phyloP scores from a whole-genome alignment of 352 stramenopile genomes.

The Globisporangium emineosum region DNA sequence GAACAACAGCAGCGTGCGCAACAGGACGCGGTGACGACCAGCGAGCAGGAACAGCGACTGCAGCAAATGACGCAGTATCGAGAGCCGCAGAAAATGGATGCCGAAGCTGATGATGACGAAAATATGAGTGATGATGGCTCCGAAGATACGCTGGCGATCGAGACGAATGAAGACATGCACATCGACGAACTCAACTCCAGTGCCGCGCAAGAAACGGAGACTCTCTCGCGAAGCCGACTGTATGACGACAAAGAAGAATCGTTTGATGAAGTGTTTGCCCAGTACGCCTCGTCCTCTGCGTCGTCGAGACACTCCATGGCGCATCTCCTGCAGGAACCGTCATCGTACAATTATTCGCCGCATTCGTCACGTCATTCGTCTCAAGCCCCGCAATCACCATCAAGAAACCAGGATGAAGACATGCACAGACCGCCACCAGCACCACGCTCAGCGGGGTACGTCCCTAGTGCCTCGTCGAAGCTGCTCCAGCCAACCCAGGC shows the following conservation, averaged over 20 bases:
- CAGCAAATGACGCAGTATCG: slow-evolving; percentile 13
- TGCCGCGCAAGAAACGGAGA: slow-evolving; percentile 20
- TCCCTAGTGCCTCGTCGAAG: slow-evolving; percentile 32
- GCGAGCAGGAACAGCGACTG: slow-evolving; percentile 3
- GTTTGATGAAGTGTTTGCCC: slow-evolving; percentile 53
- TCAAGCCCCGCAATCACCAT: neutral
- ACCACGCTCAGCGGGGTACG: slow-evolving; percentile 3
- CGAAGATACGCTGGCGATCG: slow-evolving; percentile 36
- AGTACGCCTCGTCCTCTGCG: slow-evolving; percentile 55
- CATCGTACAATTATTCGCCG: slow-evolving; percentile 9
- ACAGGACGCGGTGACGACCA: neutral
- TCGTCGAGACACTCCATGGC: slow-evolving; percentile 43
- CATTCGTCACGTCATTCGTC: slow-evolving; percentile 20
- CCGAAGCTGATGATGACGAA: slow-evolving; percentile 31
- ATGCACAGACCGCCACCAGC: slow-evolving; percentile 13
- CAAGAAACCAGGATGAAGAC: slow-evolving; percentile 12
- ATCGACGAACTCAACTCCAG: slow-evolving; percentile 17
- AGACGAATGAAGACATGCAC: slow-evolving; percentile 35
- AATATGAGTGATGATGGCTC: slow-evolving; percentile 44
- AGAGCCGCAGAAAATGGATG: slow-evolving; percentile 17
- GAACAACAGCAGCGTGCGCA: slow-evolving; percentile 5
- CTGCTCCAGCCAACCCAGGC: slow-evolving; percentile 70
- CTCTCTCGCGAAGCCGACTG: slow-evolving; percentile 31
- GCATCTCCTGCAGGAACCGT: slow-evolving; percentile 30
- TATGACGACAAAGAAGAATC: slow-evolving; percentile 41